Evolutionary conservation across 163 green algal species (phyloP), one percentile per base, ranked within the genome.

Genomic region (Volvox carteri): DNA sequence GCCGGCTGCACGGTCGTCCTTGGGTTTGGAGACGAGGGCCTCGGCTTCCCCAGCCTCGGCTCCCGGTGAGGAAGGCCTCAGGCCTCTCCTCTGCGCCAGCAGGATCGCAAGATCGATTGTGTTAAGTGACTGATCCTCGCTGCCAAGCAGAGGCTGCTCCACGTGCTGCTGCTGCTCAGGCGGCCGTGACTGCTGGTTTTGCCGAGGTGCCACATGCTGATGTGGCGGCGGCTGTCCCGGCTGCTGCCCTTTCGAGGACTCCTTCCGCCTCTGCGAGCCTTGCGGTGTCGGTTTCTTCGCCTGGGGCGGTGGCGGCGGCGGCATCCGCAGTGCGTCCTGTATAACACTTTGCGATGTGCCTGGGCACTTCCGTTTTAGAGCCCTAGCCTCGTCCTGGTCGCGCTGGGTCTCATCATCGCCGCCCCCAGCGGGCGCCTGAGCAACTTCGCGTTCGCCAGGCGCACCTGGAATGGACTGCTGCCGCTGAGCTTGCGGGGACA

Each of bases 71-170:
- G 70, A 4, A 9, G 70, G 70, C 41, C 39, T 37, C 70, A 78
- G 39, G 41, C 70, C 70, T 21, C 39, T 54, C 44, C n/a, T 11
- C 44, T 80, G 33, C 1, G 73, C 73, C 28, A 80, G 73, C 73
- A 80, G 28, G 18, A 78, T 33, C 2, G 73, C 73, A 28, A 65
- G 42, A 28, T 80, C 73, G 12, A 80, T 80, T 11, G 73, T 80
- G 21, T 28, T 42, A 42, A 65, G 28, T 8, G 73, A 80, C 42
- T 62, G 39, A 46, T 62, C 73, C 25, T 80, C 28, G 46, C 73
- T 80, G 23, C 25, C 44, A 25, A 50, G 12, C n/a, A 65, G 25
- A 11, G 41, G 73, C 73, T 80, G 73, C 42, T 41, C 39, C 23
- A 58, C 39, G 25, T 42, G 39, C 70, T 41, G 39, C 39, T 52